Evolutionary conservation across 2,329 filamentous ascomycete genomes (phyloP).

Genomic region (Alternaria sp.): DNA sequence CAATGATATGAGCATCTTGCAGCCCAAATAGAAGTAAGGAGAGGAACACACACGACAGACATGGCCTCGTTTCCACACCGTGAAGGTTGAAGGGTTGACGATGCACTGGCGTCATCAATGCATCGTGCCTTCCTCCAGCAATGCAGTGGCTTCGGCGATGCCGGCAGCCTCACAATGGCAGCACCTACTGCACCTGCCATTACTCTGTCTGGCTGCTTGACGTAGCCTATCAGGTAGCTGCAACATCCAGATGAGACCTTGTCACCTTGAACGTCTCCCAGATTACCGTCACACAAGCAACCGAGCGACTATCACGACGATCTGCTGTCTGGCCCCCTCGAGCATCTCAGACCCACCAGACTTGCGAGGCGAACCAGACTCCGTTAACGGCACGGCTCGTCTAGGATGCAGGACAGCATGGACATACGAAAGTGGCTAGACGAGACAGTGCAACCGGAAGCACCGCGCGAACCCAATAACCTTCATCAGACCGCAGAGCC

Average conservation of each 20-base stretch:
- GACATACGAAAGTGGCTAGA: conserved; percentile 55
- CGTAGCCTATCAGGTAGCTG: neutral
- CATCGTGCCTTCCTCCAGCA: conserved; percentile 12
- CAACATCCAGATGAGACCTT: neutral
- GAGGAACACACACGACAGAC: neutral
- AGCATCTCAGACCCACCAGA: conserved; percentile 9
- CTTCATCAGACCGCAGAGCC: neutral
- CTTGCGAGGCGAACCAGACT: conserved; percentile 8
- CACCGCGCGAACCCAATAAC: conserved; percentile 31
- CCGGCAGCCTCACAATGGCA: neutral
- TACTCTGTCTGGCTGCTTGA: neutral
- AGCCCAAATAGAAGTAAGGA: neutral
- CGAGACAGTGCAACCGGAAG: conserved; percentile 46
- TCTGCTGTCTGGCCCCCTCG: conserved; percentile 9
- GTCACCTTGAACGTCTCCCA: neutral
- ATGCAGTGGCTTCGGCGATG: neutral
- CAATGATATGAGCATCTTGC: neutral
- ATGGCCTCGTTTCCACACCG: neutral
- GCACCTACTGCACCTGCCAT: neutral
- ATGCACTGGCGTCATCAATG: neutral
- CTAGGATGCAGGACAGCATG: conserved; percentile 41
- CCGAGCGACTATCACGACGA: conserved; percentile 18
- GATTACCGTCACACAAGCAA: conserved; percentile 29
- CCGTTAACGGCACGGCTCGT: conserved; percentile 28
- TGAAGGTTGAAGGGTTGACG: neutral